phyloP scores from a whole-genome alignment of 2,329 filamentous ascomycete genomes.

The Chaetothyriales sp. region DNA sequence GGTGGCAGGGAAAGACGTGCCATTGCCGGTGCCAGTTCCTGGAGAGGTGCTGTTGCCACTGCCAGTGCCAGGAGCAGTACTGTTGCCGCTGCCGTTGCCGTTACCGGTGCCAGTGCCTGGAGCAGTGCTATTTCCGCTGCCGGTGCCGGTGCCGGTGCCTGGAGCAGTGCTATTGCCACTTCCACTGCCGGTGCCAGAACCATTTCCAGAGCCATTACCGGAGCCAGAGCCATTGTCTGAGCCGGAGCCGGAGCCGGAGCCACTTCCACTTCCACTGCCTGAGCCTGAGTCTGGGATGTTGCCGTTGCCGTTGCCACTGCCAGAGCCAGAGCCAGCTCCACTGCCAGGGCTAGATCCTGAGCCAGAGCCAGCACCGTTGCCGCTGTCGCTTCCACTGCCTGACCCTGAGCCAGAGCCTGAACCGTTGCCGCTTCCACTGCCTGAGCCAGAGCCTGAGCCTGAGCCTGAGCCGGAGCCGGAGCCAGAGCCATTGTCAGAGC shows the following conservation, averaged over 20 bases:
- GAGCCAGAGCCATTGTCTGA: not conserved
- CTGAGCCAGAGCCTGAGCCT: not conserved
- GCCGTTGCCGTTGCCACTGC: slow-evolving; percentile 4
- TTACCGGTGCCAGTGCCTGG: slow-evolving; percentile 9
- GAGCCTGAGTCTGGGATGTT: slow-evolving; percentile 5
- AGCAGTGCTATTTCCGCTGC: not conserved
- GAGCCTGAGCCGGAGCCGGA: not conserved
- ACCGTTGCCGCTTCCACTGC: not conserved
- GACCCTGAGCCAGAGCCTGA: slow-evolving; percentile 11
- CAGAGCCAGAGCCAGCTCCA: slow-evolving; percentile 5
- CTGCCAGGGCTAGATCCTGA: slow-evolving; percentile 14
- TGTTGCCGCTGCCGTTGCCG: slow-evolving; percentile 8
- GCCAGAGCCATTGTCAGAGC: not conserved
- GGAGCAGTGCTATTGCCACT: slow-evolving; percentile 15
- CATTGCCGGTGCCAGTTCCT: slow-evolving; percentile 1
- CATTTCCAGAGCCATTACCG: slow-evolving; percentile 2
- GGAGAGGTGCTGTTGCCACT: slow-evolving; percentile 2
- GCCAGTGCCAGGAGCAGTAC: not conserved
- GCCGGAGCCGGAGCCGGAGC: slow-evolving; percentile 3
- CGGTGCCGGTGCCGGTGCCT: slow-evolving; percentile 2
- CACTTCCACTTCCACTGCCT: slow-evolving; percentile 3
- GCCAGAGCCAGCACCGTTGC: slow-evolving; percentile 7
- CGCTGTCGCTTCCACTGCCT: slow-evolving; percentile 9
- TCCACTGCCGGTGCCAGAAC: slow-evolving; percentile 4
- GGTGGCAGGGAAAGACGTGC: slow-evolving; percentile 1